Conservation (phyloP, 495 filamentous ascomycete genomes). For the Penicillium nucicola region DNA sequence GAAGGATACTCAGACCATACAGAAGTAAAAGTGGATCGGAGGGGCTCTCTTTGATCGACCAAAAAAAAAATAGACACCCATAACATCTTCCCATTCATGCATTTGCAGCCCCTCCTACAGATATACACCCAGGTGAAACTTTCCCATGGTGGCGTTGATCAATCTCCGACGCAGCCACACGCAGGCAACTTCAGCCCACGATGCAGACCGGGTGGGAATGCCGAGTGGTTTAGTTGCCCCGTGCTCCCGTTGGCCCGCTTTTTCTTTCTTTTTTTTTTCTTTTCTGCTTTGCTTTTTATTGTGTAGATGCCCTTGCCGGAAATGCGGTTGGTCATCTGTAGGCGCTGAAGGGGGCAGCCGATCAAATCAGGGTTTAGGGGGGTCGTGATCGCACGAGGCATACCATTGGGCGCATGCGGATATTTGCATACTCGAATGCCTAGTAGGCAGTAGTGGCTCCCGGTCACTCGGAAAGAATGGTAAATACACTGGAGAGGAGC, state of each 20-base stretch:
- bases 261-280: slow-evolving; percentile 11
- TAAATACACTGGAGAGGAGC: not conserved
- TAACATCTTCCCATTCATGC: slow-evolving; percentile 7
- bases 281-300: slow-evolving; percentile 9
- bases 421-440: slow-evolving; percentile 9
- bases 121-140: not conserved
- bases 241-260: slow-evolving; percentile 19
- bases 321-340: slow-evolving; percentile 10
- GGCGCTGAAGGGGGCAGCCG: slow-evolving; percentile 8
- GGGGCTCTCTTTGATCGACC: slow-evolving; percentile 14
- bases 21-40: slow-evolving; percentile 18
- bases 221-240: slow-evolving; percentile 20
- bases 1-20: slow-evolving; percentile 11
- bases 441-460: not conserved
- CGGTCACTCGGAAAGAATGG: slow-evolving; percentile 2
- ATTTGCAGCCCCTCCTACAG: not conserved
- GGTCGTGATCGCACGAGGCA: slow-evolving; percentile 7
- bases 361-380: slow-evolving; percentile 5
- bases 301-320: slow-evolving; percentile 7
- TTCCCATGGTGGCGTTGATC: slow-evolving; percentile 9
- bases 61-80: not conserved
- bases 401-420: slow-evolving; percentile 7
- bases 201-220: slow-evolving; percentile 26
- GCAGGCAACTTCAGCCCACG: slow-evolving; percentile 12
- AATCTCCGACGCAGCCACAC: slow-evolving; percentile 16